Percentiles rank a stretch among this genome's conserved stretches.
Evolutionary conservation across 1,139 yeast species (phyloP).

Genomic region (Blastobotrys aristatus): DNA sequence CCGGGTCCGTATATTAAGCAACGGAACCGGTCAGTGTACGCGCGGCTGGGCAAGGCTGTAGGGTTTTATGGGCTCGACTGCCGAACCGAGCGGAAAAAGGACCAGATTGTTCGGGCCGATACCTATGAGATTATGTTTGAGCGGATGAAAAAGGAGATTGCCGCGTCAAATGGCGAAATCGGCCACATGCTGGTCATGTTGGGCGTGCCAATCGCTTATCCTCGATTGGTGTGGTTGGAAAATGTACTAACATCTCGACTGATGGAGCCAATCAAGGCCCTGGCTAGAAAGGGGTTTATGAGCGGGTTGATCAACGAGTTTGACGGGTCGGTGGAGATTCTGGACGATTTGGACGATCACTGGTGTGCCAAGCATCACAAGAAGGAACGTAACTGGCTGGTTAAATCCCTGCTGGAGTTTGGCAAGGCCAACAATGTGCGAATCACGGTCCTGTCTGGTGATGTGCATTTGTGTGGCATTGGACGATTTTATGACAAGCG

Average conservation of each 20-base stretch:
- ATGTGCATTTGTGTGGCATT: slow-evolving; percentile 82
- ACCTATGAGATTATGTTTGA: slow-evolving; percentile 60
- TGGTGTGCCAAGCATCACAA: slow-evolving; percentile 92
- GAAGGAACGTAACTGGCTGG: slow-evolving; percentile 61
- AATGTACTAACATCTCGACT: slow-evolving; percentile 51
- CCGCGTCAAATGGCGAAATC: slow-evolving; percentile 46
- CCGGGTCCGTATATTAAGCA: slow-evolving; percentile 65
- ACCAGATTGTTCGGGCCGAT: slow-evolving; percentile 48
- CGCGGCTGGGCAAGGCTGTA: slow-evolving; percentile 68
- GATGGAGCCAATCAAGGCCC: slow-evolving; percentile 58
- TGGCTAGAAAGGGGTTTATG: slow-evolving; percentile 65
- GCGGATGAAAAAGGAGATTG: slow-evolving; percentile 53
- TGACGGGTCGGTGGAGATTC: slow-evolving; percentile 83
- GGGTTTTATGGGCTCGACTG: slow-evolving; percentile 82
- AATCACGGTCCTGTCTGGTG: slow-evolving; percentile 83
- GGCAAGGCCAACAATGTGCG: slow-evolving; percentile 63
- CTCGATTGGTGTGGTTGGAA: slow-evolving; percentile 88
- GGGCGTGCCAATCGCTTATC: slow-evolving; percentile 94
- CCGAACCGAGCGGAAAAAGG: slow-evolving; percentile 77
- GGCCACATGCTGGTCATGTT: slow-evolving; percentile 77
- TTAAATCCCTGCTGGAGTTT: slow-evolving; percentile 53
- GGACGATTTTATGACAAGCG: slow-evolving; percentile 67
- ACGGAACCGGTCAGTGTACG: slow-evolving; percentile 59
- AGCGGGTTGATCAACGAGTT: slow-evolving; percentile 76
- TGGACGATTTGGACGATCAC: slow-evolving; percentile 92